Conservation (phyloP, 805 yeast genomes). For the Ogataea neopini region DNA sequence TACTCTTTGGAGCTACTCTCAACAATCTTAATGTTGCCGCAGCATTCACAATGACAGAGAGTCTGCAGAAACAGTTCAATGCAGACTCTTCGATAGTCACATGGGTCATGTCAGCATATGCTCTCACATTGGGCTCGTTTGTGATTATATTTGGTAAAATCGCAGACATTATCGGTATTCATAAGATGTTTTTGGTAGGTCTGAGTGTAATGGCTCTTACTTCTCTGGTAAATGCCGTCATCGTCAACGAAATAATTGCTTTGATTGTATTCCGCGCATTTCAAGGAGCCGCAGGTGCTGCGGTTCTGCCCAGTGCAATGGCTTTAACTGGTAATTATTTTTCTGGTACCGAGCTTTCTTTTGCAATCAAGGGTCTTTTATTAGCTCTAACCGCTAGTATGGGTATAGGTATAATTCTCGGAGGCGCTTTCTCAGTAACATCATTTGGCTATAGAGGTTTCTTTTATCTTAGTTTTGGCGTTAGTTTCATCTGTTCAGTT, state of each 20-base stretch:
- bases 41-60: slow-evolving; percentile 23
- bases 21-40: slow-evolving; percentile 33
- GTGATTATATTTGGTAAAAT: slow-evolving; percentile 44
- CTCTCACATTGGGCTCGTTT: slow-evolving; percentile 46
- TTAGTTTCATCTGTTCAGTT: slow-evolving; percentile 21
- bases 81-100: slow-evolving; percentile 36
- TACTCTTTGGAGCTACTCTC: slow-evolving; percentile 18
- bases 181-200: slow-evolving; percentile 5
- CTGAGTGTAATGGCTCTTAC: slow-evolving; percentile 19
- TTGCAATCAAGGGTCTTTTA: slow-evolving; percentile 21
- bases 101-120: slow-evolving; percentile 47
- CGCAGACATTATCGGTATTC: slow-evolving; percentile 21
- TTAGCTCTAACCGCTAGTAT: slow-evolving; percentile 22
- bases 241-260: slow-evolving; percentile 36
- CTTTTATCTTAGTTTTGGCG: slow-evolving; percentile 41
- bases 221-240: slow-evolving; percentile 39
- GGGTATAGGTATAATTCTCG: slow-evolving; percentile 43
- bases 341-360: slow-evolving; percentile 15
- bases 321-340: slow-evolving; percentile 29
- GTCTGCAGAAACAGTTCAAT: slow-evolving; percentile 39
- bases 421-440: slow-evolving; percentile 45
- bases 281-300: slow-evolving; percentile 47
- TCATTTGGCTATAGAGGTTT: slow-evolving; percentile 41
- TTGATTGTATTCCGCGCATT: slow-evolving; percentile 45
- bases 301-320: slow-evolving; percentile 37